Evolutionary conservation across 371 early-diverging fungal species (phyloP).

Genomic region (Zychaea mexicana): DNA sequence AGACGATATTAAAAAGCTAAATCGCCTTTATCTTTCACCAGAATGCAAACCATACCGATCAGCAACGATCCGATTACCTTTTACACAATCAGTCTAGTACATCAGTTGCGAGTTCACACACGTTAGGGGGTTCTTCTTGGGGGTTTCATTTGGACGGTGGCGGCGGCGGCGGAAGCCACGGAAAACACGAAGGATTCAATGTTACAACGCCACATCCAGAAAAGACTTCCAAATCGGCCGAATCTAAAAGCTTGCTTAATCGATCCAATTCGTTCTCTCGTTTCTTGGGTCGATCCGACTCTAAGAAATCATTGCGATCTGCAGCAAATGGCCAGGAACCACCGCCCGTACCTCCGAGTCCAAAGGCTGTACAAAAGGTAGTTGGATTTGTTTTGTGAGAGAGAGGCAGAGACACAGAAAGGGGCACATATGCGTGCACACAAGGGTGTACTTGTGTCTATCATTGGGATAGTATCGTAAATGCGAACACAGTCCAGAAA

Average conservation of each 20-base stretch:
- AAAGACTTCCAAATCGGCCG: conserved; percentile 42
- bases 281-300: conserved; percentile 51
- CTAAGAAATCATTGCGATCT: conserved; percentile 36
- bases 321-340: conserved; percentile 21
- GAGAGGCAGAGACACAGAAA: not conserved
- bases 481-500: not conserved
- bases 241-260: conserved; percentile 40
- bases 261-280: conserved; percentile 54
- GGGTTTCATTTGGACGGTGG: conserved; percentile 21
- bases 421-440: too few relatives aligned
- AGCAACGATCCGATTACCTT: conserved; percentile 15
- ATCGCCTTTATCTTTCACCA: too few relatives aligned
- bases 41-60: too few relatives aligned
- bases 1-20: too few relatives aligned
- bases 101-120: conserved; percentile 9
- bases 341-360: conserved; percentile 41
- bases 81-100: conserved; percentile 20
- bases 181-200: conserved; percentile 39
- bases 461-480: not conserved
- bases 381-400: not conserved
- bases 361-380: conserved; percentile 43
- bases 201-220: conserved; percentile 26
- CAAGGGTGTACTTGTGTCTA: too few relatives aligned
- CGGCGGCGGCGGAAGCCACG: too few relatives aligned
- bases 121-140: conserved; percentile 6